Percentiles rank a stretch among this genome's conserved stretches.
These are phyloP conservation scores for Corymbia calophylla DNA, from an alignment of 441 rosid genomes.

Conservation along the genomic window DNA sequence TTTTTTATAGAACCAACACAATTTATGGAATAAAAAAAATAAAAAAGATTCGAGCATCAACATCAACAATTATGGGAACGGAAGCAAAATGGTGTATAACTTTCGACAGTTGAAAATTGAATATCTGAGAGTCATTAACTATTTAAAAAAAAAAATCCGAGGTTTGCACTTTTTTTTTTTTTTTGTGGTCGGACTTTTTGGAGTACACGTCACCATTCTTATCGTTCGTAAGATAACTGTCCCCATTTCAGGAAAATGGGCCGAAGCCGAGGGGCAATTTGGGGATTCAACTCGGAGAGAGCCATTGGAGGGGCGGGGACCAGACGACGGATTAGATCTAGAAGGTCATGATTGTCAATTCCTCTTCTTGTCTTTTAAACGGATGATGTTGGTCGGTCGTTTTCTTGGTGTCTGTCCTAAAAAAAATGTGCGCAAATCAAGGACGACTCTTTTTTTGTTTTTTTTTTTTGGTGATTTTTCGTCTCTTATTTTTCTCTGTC, in stretches of 20 bases:
- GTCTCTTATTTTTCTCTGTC: not conserved
- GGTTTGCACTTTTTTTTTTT: too few relatives aligned
- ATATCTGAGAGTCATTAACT: not conserved
- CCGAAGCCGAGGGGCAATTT: not conserved
- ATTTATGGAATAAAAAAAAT: not conserved
- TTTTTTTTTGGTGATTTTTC: not conserved
- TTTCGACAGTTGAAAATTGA: not conserved
- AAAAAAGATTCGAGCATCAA: accelerated
- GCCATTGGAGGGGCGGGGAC: not conserved
- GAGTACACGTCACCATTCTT: not conserved
- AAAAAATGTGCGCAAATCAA: constrained; percentile 20
- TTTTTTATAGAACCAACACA: not conserved
- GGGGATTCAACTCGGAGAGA: not conserved
- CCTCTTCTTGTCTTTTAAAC: not conserved
- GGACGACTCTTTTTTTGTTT: not conserved
- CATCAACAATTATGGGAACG: not conserved
- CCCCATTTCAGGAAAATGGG: not conserved
- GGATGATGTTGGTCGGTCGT: constrained; percentile 30
- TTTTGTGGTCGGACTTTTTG: not conserved
- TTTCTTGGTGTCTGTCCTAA: constrained; percentile 3
- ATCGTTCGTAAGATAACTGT: not conserved
- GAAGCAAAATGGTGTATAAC: accelerated
- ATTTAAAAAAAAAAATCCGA: not conserved
- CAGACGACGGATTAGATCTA: not conserved
- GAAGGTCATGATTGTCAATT: constrained; percentile 30